A percentile compares a stretch with the other conserved stretches of the same genome.
Evolutionary conservation across 139 green algal species (phyloP).

Genomic region (Chlamydomonas sphaeroides): DNA sequence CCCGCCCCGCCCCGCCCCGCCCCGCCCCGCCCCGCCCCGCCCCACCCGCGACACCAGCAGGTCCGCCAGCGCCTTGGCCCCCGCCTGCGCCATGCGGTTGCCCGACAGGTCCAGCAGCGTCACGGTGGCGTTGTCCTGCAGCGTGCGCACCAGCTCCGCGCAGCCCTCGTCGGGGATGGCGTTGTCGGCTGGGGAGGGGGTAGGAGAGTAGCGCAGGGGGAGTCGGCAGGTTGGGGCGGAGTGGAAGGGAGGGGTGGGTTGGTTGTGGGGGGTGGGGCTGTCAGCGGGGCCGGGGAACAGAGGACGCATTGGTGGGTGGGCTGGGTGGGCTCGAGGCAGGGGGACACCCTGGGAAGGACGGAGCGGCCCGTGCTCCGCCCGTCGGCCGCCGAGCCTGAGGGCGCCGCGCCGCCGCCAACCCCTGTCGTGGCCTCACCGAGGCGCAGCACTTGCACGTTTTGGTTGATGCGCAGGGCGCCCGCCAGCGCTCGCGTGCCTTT

Average conservation of each 20-base stretch:
- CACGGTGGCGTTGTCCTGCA: constrained; percentile 41
- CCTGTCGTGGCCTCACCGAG: constrained; percentile 12
- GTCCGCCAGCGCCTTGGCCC: constrained; percentile 46
- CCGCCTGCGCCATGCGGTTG: constrained; percentile 44
- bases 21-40: too few relatives aligned
- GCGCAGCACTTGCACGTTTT: constrained; percentile 46
- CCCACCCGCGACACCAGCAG: constrained; percentile 45
- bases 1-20: neutral
- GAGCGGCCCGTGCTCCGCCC: too few relatives aligned
- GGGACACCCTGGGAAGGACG: too few relatives aligned
- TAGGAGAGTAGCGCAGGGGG: too few relatives aligned
- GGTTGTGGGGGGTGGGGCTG: too few relatives aligned
- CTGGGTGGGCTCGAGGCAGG: too few relatives aligned
- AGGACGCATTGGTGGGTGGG: too few relatives aligned
- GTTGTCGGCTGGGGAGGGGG: constrained; percentile 40
- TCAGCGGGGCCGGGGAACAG: too few relatives aligned
- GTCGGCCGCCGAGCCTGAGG: too few relatives aligned
- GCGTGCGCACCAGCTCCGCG: constrained; percentile 36
- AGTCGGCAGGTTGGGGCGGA: too few relatives aligned
- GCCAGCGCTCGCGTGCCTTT: constrained; percentile 49
- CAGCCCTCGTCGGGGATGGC: constrained; percentile 58
- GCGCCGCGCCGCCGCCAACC: too few relatives aligned
- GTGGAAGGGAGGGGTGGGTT: too few relatives aligned
- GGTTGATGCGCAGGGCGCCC: constrained; percentile 54
- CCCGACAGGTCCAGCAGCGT: constrained; percentile 58